Evolutionary conservation across 2,329 filamentous ascomycete species (phyloP), one percentile per base, ranked within the genome.

Genomic region (Trichophyton verrucosum): DNA sequence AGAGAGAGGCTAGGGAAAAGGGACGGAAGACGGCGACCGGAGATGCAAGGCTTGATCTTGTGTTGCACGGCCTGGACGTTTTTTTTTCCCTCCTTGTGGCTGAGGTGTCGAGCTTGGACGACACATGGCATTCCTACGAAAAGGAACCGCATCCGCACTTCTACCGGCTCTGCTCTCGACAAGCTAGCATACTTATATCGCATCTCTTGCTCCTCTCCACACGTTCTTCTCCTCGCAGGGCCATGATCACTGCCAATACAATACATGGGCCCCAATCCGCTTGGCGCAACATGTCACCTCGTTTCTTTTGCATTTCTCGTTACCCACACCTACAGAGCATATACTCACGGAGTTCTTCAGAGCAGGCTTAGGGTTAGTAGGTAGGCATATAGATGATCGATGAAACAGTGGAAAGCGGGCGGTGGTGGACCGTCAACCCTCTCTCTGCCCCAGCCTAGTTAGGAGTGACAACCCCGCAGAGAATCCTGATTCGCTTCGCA

Each of bases 41-140:
- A 44, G 40, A 38, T 13, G 33, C 33, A 13, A 38, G 33, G 33
- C 33, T 38, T 38, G 33, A 38, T 13, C 33, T 38, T 38, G 33
- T 38, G 33, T 13, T 38, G 33, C 33, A 38, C 11, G 33, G 13
- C 9, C 33, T 38, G 9, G 33, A 38, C 33, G 33, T 38, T 38
- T 38, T 38, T 38, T 13, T 38, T 38, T 33, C 3, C 5, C 22
- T 6, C 27, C 6, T 6, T 44, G 49, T 53, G 49, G 49, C 49
- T 53, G 30, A 53, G 49, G 27, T 24, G 9, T 30, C 13, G 49
- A 53, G 49, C 49, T 53, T 53, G 49, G 49, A 53, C 49, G 24
- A 24, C 49, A 53, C 49, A 53, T 53, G 49, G 49, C 49, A 33
- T 30, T 53, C 49, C 49, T 53, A 53, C 49, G 49, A 53, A 53